Evolutionary conservation across 176 grass and related monocot genomes (phyloP).

Genomic region (Elymus sibiricus): DNA sequence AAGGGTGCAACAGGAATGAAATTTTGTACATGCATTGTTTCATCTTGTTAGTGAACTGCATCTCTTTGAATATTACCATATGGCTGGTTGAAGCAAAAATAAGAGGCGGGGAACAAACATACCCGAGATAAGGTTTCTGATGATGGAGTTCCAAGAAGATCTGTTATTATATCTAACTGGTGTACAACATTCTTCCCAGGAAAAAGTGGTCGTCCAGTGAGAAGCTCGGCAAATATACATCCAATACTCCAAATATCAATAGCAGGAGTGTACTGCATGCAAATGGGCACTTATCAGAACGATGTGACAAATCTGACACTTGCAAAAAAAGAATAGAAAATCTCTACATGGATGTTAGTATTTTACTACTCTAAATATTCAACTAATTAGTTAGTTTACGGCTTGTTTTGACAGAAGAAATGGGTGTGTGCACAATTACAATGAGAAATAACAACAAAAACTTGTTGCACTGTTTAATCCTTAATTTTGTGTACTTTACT

Average conservation of each 20-base stretch:
- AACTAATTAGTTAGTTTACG: background rate
- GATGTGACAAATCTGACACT: constrained; percentile 1
- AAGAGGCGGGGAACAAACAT: background rate
- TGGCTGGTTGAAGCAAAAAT: background rate
- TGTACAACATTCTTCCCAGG: constrained; percentile 80
- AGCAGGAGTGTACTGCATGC: constrained; percentile 79
- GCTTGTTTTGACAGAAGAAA: background rate
- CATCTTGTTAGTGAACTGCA: background rate
- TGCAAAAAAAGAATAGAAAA: background rate
- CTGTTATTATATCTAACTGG: constrained; percentile 77
- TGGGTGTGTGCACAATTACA: background rate
- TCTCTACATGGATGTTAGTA: background rate
- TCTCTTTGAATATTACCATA: background rate
- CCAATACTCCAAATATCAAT: constrained; percentile 95
- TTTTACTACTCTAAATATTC: background rate
- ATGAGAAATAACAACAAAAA: background rate
- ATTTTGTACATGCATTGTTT: background rate
- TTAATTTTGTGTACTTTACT: background rate
- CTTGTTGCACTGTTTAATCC: background rate
- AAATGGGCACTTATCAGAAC: constrained; percentile 20
- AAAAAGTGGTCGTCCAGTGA: constrained; percentile 62
- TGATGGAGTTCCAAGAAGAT: constrained; percentile 77
- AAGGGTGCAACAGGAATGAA: background rate
- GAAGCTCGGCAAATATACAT: constrained; percentile 78
- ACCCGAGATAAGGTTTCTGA: constrained; percentile 78